Evolutionary conservation across 2,329 filamentous ascomycete genomes (phyloP), one percentile per base, ranked within the genome.

Genomic region (Hypoxylon sp.): DNA sequence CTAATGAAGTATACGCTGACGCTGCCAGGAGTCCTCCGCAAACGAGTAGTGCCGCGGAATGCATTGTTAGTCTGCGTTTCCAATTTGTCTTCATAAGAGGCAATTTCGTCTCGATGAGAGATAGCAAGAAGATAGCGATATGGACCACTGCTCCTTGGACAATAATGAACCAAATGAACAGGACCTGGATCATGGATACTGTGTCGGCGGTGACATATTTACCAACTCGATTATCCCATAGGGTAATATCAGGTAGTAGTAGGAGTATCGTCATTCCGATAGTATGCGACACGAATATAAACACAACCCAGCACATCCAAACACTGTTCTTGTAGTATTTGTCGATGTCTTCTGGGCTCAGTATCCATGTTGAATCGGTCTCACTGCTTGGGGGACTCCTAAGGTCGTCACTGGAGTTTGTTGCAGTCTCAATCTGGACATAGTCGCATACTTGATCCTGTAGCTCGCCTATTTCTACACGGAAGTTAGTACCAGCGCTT

Each of bases 291-390:
- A 43, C 5, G 36, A 36, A 55, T 30, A 55, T 30, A 5, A 14
- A 4, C 10, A 53, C 51, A 17, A 30, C 34, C 34, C 34, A 53
- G n/a, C 9, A 11, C 34, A 53, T 53, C 51, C 51, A 53, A 28
- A 41, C 14, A 13, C 51, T 53, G 4, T 28, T 36, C n/a, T 41
- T 5, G 34, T 53, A 41, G 21, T 53, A 53, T 1, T 21, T 19
- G 3, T 13, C 14, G 14, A 53, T 10, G 4, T 28, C 19, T 11
- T 41, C 34, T n/a, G 51, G 51, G 10, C n/a, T 1, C 5, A 53
- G 23, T 25, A 53, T 41, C 34, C 51, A 53, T 4, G 3, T 6
- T 17, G 34, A 28, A 17, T n/a, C 21, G 2, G 34, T 10, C 1
- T 53, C 34, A 28, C 21, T 41, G 6, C 6, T 28, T 6, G 5